Percentiles rank a stretch among this genome's conserved stretches.
phyloP scores from a whole-genome alignment of 805 yeast genomes.

The Metschnikowia cubensis region DNA sequence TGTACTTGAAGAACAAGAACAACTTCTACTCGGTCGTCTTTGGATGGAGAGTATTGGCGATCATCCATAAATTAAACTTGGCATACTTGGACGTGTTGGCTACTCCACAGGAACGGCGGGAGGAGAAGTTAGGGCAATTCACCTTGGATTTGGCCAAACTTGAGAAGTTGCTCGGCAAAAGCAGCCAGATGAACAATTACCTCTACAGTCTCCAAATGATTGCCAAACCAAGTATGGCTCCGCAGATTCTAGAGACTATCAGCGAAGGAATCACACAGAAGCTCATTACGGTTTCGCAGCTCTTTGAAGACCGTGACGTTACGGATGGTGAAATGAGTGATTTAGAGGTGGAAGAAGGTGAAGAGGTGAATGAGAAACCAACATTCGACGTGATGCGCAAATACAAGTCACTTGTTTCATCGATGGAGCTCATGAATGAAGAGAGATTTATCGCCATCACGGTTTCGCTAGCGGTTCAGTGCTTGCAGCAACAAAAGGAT shows the following conservation, averaged over 20 bases:
- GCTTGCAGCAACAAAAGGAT: conserved; percentile 17
- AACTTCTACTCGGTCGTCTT: conserved; percentile 27
- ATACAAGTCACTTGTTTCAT: conserved; percentile 24
- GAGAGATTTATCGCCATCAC: conserved; percentile 33
- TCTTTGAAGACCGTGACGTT: conserved; percentile 28
- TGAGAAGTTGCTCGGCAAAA: conserved; percentile 10
- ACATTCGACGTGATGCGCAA: conserved; percentile 5
- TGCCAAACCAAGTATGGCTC: conserved; percentile 20
- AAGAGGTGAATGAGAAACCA: neutral
- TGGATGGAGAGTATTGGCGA: conserved; percentile 37
- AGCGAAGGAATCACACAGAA: conserved; percentile 17
- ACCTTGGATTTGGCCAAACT: conserved; percentile 15
- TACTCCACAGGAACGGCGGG: conserved; percentile 9
- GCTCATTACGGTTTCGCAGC: conserved; percentile 21
- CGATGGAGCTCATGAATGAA: conserved; percentile 30
- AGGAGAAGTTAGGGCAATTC: conserved; percentile 14
- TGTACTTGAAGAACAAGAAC: conserved; percentile 18
- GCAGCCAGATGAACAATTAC: conserved; percentile 14
- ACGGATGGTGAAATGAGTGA: conserved; percentile 25
- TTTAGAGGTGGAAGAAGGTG: neutral
- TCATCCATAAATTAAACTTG: conserved; percentile 30
- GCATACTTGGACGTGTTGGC: conserved; percentile 22
- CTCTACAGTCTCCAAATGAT: conserved; percentile 24
- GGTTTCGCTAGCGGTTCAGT: conserved; percentile 24
- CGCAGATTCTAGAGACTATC: conserved; percentile 17